phyloP scores from a whole-genome alignment of 345 rosid species.

The Microthlaspi erraticum region DNA sequence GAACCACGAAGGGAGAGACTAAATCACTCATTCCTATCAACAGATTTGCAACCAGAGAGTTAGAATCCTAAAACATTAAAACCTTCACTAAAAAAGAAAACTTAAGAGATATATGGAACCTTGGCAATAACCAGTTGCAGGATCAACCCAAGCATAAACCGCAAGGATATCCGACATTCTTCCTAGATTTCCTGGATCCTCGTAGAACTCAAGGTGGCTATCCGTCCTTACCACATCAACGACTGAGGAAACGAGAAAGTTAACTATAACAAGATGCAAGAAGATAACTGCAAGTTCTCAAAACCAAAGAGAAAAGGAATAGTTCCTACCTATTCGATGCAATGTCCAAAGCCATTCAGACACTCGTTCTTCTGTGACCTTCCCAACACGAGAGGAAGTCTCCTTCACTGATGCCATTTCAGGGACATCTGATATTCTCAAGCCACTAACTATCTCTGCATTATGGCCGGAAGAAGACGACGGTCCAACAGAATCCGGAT shows the following conservation, averaged over 20 bases:
- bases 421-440: constrained; percentile 70
- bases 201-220: constrained; percentile 90
- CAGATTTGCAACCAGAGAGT: constrained; percentile 38
- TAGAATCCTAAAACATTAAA: constrained; percentile 25
- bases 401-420: constrained; percentile 58
- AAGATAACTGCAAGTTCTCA: neutral
- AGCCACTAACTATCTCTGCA: constrained; percentile 52
- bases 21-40: constrained; percentile 91
- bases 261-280: constrained; percentile 12
- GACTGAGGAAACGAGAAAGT: constrained; percentile 53
- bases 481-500: constrained; percentile 48
- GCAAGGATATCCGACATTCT: constrained; percentile 97
- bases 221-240: constrained; percentile 97
- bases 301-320: constrained; percentile 10
- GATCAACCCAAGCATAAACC: constrained; percentile 97
- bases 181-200: constrained; percentile 79
- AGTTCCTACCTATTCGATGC: constrained; percentile 77
- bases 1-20: constrained; percentile 89
- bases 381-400: constrained; percentile 47
- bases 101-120: constrained; percentile 50
- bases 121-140: constrained; percentile 96
- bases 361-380: constrained; percentile 59
- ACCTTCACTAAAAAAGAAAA: neutral
- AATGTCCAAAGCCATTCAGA: constrained; percentile 98
- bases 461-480: constrained; percentile 48